These are phyloP conservation scores for Elsinoe perseae DNA, from an alignment of 2,329 filamentous ascomycete genomes.

Conservation along the genomic window DNA sequence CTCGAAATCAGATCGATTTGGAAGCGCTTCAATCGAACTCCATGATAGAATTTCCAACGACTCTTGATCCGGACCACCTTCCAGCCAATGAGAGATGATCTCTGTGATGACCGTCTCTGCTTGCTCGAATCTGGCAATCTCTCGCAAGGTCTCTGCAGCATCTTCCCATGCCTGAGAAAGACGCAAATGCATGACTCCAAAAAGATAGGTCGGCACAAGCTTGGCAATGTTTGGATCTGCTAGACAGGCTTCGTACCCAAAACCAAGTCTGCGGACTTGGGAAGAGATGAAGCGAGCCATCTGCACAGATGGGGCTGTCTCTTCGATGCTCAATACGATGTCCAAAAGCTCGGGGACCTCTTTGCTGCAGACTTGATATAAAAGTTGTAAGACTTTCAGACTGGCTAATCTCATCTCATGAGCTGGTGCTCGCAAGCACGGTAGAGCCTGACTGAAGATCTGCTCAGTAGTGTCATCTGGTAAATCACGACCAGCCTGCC, in stretches of 20 bases:
- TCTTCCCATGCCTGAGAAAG: slow-evolving; percentile 85
- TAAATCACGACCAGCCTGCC: background rate
- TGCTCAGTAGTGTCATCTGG: background rate
- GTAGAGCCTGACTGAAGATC: background rate
- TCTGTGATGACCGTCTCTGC: slow-evolving; percentile 67
- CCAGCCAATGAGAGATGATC: slow-evolving; percentile 71
- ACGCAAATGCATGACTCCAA: slow-evolving; percentile 80
- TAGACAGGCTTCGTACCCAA: slow-evolving; percentile 53
- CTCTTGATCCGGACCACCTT: slow-evolving; percentile 33
- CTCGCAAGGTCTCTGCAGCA: slow-evolving; percentile 64
- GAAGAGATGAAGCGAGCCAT: slow-evolving; percentile 73
- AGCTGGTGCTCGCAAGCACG: slow-evolving; percentile 45
- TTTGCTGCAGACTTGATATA: slow-evolving; percentile 45
- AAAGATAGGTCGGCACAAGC: slow-evolving; percentile 73
- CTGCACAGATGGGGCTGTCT: slow-evolving; percentile 67
- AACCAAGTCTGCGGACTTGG: slow-evolving; percentile 70
- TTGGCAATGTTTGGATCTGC: slow-evolving; percentile 58
- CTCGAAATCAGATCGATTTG: slow-evolving; percentile 64
- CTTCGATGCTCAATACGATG: slow-evolving; percentile 70
- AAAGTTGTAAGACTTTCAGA: slow-evolving; percentile 60
- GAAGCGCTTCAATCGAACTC: slow-evolving; percentile 23
- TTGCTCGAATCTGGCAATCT: slow-evolving; percentile 59
- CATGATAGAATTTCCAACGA: slow-evolving; percentile 15
- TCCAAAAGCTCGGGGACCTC: slow-evolving; percentile 47
- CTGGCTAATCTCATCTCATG: slow-evolving; percentile 66